Conservation (phyloP, 495 filamentous ascomycete species). For the Jackrogersella multiformis region DNA sequence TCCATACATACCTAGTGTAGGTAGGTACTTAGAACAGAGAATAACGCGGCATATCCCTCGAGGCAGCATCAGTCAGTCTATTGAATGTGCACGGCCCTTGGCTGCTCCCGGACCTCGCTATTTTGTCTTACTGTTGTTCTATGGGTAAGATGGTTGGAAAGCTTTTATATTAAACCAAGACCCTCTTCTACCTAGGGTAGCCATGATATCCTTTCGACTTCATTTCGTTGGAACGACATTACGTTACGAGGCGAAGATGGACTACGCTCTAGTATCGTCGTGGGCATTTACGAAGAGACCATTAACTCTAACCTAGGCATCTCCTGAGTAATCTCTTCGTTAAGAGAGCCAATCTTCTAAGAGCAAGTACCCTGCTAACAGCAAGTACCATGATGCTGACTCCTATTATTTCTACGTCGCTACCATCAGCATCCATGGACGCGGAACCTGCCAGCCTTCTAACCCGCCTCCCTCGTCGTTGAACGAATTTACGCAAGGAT, state of each 20-base stretch:
- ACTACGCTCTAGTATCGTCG: too few relatives aligned
- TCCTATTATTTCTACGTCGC: neutral
- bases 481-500: neutral
- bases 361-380: neutral
- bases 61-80: neutral
- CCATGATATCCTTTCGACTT: neutral
- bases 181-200: neutral
- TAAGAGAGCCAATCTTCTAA: too few relatives aligned
- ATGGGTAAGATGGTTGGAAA: neutral
- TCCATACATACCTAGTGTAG: too few relatives aligned
- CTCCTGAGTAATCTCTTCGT: neutral
- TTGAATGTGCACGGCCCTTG: slow-evolving; percentile 10
- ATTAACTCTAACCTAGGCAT: neutral
- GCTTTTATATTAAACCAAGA: slow-evolving; percentile 1
- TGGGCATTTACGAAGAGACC: neutral
- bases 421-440: neutral
- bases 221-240: neutral
- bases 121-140: neutral
- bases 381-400: neutral
- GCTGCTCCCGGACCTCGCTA: slow-evolving; percentile 7
- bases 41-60: neutral
- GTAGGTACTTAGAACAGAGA: too few relatives aligned
- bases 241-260: neutral
- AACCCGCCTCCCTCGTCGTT: neutral
- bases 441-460: neutral